Base-by-base conservation (phyloP, 2,329 filamentous ascomycete species). In the Penicillium fuscoglaucum region DNA sequence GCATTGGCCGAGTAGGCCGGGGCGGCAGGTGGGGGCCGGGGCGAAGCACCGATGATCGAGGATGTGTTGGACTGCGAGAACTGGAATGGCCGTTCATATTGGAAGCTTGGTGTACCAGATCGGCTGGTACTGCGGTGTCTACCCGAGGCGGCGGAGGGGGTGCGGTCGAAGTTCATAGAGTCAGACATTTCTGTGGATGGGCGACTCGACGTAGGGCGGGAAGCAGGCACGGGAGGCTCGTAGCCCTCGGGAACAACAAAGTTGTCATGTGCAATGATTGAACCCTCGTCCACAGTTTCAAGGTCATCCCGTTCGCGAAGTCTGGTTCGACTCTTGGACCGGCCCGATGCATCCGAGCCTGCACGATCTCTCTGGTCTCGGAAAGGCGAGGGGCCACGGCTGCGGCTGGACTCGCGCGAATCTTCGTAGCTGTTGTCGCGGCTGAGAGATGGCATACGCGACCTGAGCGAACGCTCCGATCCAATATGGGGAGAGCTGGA, bases 281-380 rank as follows among this genome's bases (percentile, higher is more conserved):
- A 67, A 13, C 78, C 77, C 67, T 83, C 81, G 3, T 75, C 71
- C 70, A 83, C 78, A n/a, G 80, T 77, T 59, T 80, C 79, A 3
- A 83, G 68, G 63, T 85, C 83, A 52, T 85, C 83, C 31, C 81
- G 81, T 37, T 85, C 82, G 29, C 80, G 79, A 58, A 80, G 77
- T 45, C 79, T 74, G 44, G 76, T 74, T 43, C 81, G 80, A 67
- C 83, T 86, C 61, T 80, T 80, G 8, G 83, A 85, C 29, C 83
- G 80, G 29, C 78, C 79, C 52, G 79, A 80, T 3, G 79, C 75
- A 54, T 81, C 80, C 7, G 84, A 86, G 61, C 78, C 81, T 6
- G 84, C 84, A 50, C 84, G 80, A 60, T 83, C 80, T 51, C 83
- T 76, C 29, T 71, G 74, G 21, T 74, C 74, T 49, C 71, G 72